These are phyloP conservation scores for Arctostaphylos glauca DNA, from an alignment of 148 eudicot genomes.

Conservation along the genomic window DNA sequence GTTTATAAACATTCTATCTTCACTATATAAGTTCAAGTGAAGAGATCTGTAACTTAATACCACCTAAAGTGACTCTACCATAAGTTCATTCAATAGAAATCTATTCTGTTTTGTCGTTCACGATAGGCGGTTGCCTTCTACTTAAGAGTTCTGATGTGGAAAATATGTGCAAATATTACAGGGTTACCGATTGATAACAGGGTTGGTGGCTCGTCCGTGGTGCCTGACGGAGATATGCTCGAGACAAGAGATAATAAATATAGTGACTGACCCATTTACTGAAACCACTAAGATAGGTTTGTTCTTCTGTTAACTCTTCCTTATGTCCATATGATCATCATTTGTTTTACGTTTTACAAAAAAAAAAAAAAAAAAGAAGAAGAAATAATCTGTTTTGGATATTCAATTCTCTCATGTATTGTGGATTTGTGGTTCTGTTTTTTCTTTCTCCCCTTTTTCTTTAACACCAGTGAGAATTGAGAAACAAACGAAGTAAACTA, in stretches of 20 bases:
- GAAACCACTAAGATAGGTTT: constrained; percentile 80
- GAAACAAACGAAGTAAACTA: background rate
- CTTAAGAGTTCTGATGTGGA: constrained; percentile 4
- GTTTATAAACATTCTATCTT: background rate
- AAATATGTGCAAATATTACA: constrained; percentile 24
- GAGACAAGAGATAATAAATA: constrained; percentile 67
- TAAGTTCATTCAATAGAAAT: background rate
- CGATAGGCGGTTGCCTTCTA: background rate
- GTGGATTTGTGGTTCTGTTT: background rate
- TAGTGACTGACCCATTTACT: constrained; percentile 55
- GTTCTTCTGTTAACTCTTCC: constrained; percentile 10
- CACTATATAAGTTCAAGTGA: background rate
- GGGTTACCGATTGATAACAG: constrained; percentile 75
- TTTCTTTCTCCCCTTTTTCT: background rate
- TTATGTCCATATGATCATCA: background rate
- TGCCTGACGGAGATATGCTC: constrained; percentile 82
- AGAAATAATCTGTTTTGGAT: background rate
- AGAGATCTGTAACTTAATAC: background rate
- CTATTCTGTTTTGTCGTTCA: background rate
- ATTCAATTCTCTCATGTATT: background rate
- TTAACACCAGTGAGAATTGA: background rate
- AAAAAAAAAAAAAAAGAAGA: background rate
- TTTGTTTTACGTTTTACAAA: background rate
- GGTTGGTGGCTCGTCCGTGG: constrained; percentile 77
- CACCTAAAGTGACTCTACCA: background rate